A percentile compares a stretch with the other conserved stretches of the same genome.
phyloP scores from a whole-genome alignment of 768 basidiomycete genomes.

The Amylocystis lapponica region DNA sequence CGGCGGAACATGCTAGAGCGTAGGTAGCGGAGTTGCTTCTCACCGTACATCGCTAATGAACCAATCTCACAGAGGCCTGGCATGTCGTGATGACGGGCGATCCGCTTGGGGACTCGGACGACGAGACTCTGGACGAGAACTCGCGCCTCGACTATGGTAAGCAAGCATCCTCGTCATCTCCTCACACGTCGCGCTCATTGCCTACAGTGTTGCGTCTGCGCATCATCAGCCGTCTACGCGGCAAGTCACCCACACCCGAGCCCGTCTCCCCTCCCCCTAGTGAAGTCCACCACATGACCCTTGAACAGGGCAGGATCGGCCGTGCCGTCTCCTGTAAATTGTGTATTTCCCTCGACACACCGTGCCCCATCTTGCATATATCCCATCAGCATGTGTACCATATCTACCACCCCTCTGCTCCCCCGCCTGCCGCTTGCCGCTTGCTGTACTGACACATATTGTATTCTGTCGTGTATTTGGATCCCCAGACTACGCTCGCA shows the following conservation, averaged over 20 bases:
- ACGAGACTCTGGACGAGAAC: constrained; percentile 67
- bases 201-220: constrained; percentile 51
- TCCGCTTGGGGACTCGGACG: constrained; percentile 73
- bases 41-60: background rate
- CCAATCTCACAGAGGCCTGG: constrained; percentile 55
- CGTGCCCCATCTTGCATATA: background rate
- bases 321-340: too few species aligned
- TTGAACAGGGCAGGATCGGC: too few species aligned
- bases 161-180: constrained; percentile 17
- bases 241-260: constrained; percentile 54
- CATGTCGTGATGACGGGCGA: constrained; percentile 60
- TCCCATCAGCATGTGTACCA: background rate
- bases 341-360: background rate
- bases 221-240: constrained; percentile 53
- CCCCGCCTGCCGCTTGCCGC: too few species aligned
- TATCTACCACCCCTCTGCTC: too few species aligned
- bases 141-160: constrained; percentile 61
- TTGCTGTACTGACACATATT: background rate
- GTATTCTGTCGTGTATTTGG: background rate
- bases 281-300: background rate
- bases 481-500: background rate
- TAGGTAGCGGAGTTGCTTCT: constrained; percentile 29
- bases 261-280: constrained; percentile 19
- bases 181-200: background rate
- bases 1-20: constrained; percentile 53